These are phyloP conservation scores for Picochlorum sp. DNA, from an alignment of 139 green algal genomes.

Conservation along the genomic window DNA sequence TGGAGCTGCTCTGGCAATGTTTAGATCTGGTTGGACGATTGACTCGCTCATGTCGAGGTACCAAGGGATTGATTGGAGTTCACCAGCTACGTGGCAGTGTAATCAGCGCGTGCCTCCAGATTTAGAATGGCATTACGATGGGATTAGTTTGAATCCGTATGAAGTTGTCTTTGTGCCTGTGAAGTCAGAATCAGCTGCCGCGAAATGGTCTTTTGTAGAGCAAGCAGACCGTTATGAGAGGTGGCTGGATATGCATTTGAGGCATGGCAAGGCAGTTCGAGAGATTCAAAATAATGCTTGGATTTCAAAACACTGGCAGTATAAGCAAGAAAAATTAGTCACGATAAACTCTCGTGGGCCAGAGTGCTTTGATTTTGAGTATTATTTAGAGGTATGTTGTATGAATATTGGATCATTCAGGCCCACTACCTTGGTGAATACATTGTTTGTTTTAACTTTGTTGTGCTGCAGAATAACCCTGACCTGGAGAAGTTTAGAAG, in stretches of 20 bases:
- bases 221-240: slow-evolving; percentile 25
- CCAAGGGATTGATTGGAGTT: slow-evolving; percentile 39
- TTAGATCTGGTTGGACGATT: slow-evolving; percentile 28
- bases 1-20: slow-evolving; percentile 26
- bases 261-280: not conserved
- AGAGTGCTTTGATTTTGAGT: slow-evolving; percentile 42
- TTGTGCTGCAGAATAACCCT: slow-evolving; percentile 17
- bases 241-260: slow-evolving; percentile 17
- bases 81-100: slow-evolving; percentile 26
- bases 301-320: slow-evolving; percentile 11
- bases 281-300: slow-evolving; percentile 32
- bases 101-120: slow-evolving; percentile 21
- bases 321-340: slow-evolving; percentile 22
- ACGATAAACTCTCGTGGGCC: slow-evolving; percentile 27
- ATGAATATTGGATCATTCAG: not conserved
- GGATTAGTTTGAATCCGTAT: slow-evolving; percentile 27
- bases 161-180: slow-evolving; percentile 38
- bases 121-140: slow-evolving; percentile 26
- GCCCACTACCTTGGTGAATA: not conserved
- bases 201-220: slow-evolving; percentile 14
- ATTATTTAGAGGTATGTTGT: slow-evolving; percentile 26
- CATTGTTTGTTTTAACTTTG: not conserved
- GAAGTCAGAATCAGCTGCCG: slow-evolving; percentile 1
- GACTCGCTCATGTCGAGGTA: slow-evolving; percentile 37
- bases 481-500: slow-evolving; percentile 9